Conservation (phyloP, 345 rosid genomes). For the Hypericum androsaemum region DNA sequence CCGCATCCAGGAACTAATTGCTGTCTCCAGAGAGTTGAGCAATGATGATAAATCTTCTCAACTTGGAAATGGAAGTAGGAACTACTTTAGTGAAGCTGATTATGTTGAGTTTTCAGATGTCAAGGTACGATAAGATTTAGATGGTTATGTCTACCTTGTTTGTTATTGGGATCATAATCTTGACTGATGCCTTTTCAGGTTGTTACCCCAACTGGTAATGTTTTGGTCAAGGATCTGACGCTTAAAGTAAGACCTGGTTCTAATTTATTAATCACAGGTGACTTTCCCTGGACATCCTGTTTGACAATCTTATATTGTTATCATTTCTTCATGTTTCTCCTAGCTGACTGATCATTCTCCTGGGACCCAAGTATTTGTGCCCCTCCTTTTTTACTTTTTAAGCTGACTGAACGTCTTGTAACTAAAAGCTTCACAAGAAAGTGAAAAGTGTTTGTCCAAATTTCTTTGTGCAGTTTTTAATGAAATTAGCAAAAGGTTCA, state of each 20-base stretch:
- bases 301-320: background rate
- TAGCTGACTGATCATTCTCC: background rate
- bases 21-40: conserved; percentile 76
- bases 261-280: conserved; percentile 97
- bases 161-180: too few relatives aligned
- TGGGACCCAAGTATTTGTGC: too few relatives aligned
- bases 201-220: conserved; percentile 90
- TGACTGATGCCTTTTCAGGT: conserved; percentile 41
- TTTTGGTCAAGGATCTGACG: conserved; percentile 83
- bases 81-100: conserved; percentile 78
- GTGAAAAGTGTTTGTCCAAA: too few relatives aligned
- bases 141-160: background rate
- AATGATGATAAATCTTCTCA: conserved; percentile 44
- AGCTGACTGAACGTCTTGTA: too few relatives aligned
- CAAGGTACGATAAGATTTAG: conserved; percentile 49
- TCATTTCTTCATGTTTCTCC: conserved; percentile 2
- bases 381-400: too few relatives aligned
- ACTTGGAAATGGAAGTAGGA: conserved; percentile 61
- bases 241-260: conserved; percentile 86
- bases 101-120: conserved; percentile 86
- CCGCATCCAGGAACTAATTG: conserved; percentile 85
- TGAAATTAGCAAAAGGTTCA: too few relatives aligned
- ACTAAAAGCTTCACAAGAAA: too few relatives aligned
- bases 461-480: too few relatives aligned
- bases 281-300: conserved; percentile 9